phyloP scores from a whole-genome alignment of 805 yeast genomes.

The Millerago galiae region DNA sequence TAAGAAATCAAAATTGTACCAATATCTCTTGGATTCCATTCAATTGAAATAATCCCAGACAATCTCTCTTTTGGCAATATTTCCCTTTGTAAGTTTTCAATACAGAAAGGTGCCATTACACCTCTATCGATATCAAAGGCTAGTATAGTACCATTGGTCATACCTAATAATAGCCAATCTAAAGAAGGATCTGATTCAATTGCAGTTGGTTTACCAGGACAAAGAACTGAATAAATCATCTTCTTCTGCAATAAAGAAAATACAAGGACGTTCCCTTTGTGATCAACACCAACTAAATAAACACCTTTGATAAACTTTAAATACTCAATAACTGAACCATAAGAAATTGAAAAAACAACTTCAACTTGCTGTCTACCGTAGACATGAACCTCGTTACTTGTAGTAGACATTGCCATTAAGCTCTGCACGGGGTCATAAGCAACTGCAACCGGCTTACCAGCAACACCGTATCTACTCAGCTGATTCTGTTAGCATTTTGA shows the following conservation, averaged over 20 bases:
- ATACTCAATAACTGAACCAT: conserved; percentile 43
- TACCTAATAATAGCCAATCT: conserved; percentile 81
- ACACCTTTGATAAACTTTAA: conserved; percentile 73
- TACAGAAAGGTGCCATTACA: conserved; percentile 50
- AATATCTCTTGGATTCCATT: conserved; percentile 86
- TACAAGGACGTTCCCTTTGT: conserved; percentile 54
- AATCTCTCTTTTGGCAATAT: conserved; percentile 49
- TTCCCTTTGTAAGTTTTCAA: conserved; percentile 64
- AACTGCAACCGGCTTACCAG: conserved; percentile 56
- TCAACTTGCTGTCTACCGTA: conserved; percentile 82
- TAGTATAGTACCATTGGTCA: conserved; percentile 64
- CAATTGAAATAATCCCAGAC: conserved; percentile 61
- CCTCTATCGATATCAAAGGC: conserved; percentile 83
- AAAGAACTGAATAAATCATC: conserved; percentile 51
- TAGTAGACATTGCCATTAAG: conserved; percentile 74
- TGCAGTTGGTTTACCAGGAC: conserved; percentile 63
- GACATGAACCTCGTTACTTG: conserved; percentile 61
- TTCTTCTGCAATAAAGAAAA: conserved; percentile 62
- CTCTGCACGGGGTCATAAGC: conserved; percentile 90
- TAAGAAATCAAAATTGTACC: conserved; percentile 75
- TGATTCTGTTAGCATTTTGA: background rate
- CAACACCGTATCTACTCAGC: conserved; percentile 44
- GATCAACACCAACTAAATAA: conserved; percentile 69
- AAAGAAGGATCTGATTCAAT: conserved; percentile 78
- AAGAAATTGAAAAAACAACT: conserved; percentile 49